phyloP scores from a whole-genome alignment of 306 rosid species.

The Dalbergia oliveri region DNA sequence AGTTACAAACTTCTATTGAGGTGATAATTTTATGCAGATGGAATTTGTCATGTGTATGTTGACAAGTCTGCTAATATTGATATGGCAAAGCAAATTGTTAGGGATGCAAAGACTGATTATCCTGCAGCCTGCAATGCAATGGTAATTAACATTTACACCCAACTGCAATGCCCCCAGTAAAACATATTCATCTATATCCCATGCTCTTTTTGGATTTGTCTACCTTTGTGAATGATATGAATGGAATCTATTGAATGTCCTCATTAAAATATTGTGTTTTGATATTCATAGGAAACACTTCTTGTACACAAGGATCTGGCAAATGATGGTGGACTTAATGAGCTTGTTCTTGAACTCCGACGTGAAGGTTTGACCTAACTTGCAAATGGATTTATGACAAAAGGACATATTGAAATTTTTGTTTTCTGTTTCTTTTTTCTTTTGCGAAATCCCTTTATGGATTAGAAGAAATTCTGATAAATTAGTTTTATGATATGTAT shows the following conservation, averaged over 20 bases:
- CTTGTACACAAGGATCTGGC: slow-evolving; percentile 81
- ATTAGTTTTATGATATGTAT: slow-evolving; percentile 7
- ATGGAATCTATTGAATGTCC: slow-evolving; percentile 4
- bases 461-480: slow-evolving; percentile 1
- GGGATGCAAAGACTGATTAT: slow-evolving; percentile 83
- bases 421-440: background rate
- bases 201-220: slow-evolving; percentile 18
- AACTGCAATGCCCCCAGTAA: background rate
- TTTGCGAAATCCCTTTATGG: background rate
- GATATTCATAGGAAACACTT: slow-evolving; percentile 77
- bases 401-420: slow-evolving; percentile 31
- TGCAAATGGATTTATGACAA: slow-evolving; percentile 29
- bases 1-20: slow-evolving; percentile 18
- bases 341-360: slow-evolving; percentile 67
- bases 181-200: background rate
- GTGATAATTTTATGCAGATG: slow-evolving; percentile 68
- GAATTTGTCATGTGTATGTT: slow-evolving; percentile 82
- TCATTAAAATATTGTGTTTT: slow-evolving; percentile 35
- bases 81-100: slow-evolving; percentile 78
- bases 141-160: slow-evolving; percentile 58
- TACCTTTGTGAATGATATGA: slow-evolving; percentile 5
- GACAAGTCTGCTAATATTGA: slow-evolving; percentile 81
- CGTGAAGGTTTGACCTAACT: slow-evolving; percentile 63
- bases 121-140: slow-evolving; percentile 89
- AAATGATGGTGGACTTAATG: slow-evolving; percentile 57